These are phyloP conservation scores for Penicillium sp. DNA, from an alignment of 2,329 filamentous ascomycete species.

Conservation along the genomic window DNA sequence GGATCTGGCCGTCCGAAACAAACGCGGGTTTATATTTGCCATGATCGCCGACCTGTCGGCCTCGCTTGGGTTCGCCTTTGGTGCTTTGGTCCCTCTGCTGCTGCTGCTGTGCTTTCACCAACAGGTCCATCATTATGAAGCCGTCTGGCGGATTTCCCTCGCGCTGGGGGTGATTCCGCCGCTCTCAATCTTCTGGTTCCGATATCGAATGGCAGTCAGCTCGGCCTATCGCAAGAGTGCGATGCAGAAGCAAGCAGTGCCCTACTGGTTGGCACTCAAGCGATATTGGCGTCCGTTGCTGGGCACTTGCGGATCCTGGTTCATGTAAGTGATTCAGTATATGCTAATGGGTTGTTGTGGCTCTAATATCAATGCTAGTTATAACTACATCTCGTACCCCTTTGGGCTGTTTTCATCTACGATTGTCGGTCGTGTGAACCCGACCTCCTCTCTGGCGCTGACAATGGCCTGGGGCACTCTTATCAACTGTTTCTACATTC, in stretches of 20 bases:
- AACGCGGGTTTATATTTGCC: slow-evolving; percentile 50
- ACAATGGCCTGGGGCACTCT: slow-evolving; percentile 42
- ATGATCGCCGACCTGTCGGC: slow-evolving; percentile 46
- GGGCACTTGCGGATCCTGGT: slow-evolving; percentile 45
- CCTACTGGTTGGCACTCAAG: slow-evolving; percentile 43
- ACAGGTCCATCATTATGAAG: slow-evolving; percentile 32
- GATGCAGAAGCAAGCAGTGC: slow-evolving; percentile 40
- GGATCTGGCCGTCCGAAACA: slow-evolving; percentile 36
- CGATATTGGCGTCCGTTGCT: slow-evolving; percentile 45
- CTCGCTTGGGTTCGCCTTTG: slow-evolving; percentile 46
- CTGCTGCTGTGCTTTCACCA: slow-evolving; percentile 45
- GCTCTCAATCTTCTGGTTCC: slow-evolving; percentile 47
- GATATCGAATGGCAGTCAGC: slow-evolving; percentile 46
- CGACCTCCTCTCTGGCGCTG: slow-evolving; percentile 33
- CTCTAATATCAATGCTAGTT: too few species aligned
- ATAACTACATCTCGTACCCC: slow-evolving; percentile 50
- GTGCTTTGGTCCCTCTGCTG: slow-evolving; percentile 44
- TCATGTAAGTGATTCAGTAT: too few species aligned
- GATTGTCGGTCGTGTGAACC: slow-evolving; percentile 42
- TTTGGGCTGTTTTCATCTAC: slow-evolving; percentile 50
- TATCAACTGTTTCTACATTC: slow-evolving; percentile 47
- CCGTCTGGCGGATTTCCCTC: slow-evolving; percentile 47
- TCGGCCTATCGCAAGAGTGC: slow-evolving; percentile 43
- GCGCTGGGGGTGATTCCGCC: slow-evolving; percentile 46
- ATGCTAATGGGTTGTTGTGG: too few species aligned